phyloP scores from a whole-genome alignment of 148 eudicot genomes.

The Pharnaceum exiguum region DNA sequence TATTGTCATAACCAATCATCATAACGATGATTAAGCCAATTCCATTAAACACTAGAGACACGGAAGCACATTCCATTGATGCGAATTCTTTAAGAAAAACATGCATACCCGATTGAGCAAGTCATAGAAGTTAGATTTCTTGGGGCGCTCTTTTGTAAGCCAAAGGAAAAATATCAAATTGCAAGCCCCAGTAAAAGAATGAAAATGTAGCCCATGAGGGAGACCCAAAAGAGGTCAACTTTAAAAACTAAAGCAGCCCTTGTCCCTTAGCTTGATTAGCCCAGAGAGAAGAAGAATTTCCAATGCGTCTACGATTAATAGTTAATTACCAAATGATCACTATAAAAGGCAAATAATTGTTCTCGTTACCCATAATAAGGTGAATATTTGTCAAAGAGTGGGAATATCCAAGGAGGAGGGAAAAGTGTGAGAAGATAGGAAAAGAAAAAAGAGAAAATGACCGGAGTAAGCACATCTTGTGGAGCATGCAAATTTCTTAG shows the following conservation, averaged over 20 bases:
- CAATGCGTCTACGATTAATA: neutral
- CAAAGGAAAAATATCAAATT: slow-evolving; percentile 16
- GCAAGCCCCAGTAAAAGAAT: slow-evolving; percentile 34
- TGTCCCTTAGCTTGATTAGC: slow-evolving; percentile 7
- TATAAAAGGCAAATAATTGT: slow-evolving; percentile 33
- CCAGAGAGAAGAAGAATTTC: neutral
- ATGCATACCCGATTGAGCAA: slow-evolving; percentile 24
- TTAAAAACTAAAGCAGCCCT: slow-evolving; percentile 26
- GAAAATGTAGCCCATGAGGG: slow-evolving; percentile 65
- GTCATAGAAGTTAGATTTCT: neutral
- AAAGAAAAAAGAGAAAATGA: slow-evolving; percentile 39
- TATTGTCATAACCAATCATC: slow-evolving; percentile 16
- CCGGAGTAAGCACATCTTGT: slow-evolving; percentile 73
- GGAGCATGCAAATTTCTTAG: slow-evolving; percentile 92
- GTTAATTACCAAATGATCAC: slow-evolving; percentile 12
- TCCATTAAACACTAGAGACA: slow-evolving; percentile 6
- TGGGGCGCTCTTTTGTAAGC: neutral
- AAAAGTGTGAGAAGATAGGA: neutral
- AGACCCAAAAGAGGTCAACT: slow-evolving; percentile 53
- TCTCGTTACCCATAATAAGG: neutral
- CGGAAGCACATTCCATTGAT: slow-evolving; percentile 15
- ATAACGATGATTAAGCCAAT: slow-evolving; percentile 9
- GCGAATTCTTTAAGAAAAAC: neutral
- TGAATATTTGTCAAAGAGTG: neutral
- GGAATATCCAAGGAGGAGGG: neutral